Evolutionary conservation across 1,139 yeast species (phyloP).

Genomic region (Nakaseomyces delphensis): DNA sequence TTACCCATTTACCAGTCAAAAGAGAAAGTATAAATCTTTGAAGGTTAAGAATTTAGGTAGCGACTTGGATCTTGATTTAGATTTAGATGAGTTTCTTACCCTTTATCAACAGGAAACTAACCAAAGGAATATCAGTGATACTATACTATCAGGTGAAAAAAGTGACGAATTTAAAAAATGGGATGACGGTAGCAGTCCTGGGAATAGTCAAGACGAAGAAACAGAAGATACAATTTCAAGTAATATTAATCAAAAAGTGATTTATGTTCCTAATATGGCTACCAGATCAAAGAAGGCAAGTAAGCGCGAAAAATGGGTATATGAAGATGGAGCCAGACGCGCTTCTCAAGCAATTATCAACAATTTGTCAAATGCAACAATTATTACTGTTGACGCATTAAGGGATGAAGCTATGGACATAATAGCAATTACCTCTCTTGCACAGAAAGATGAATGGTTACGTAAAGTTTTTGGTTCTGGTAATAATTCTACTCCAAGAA

Average conservation of each 20-base stretch:
- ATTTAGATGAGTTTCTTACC: conserved; percentile 52
- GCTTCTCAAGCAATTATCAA: conserved; percentile 50
- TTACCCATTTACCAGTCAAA: conserved; percentile 29
- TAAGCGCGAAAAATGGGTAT: conserved; percentile 71
- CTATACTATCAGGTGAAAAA: conserved; percentile 15
- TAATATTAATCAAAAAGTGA: conserved; percentile 46
- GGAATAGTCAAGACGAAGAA: conserved; percentile 28
- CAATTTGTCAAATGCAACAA: conserved; percentile 54
- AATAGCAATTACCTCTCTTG: conserved; percentile 65
- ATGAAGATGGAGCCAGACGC: conserved; percentile 62
- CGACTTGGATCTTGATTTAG: conserved; percentile 61
- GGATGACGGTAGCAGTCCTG: conserved; percentile 28
- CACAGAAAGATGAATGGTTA: conserved; percentile 81
- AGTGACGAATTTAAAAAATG: conserved; percentile 19
- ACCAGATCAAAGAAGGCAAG: conserved; percentile 63
- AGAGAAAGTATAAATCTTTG: conserved; percentile 62
- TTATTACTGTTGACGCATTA: conserved; percentile 62
- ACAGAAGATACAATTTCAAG: conserved; percentile 23
- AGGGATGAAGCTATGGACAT: conserved; percentile 79
- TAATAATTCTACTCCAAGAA: conserved; percentile 57
- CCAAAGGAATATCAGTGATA: conserved; percentile 12
- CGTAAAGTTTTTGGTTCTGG: conserved; percentile 68
- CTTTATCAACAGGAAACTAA: conserved; percentile 39
- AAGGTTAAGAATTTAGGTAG: conserved; percentile 55
- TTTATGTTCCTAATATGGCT: conserved; percentile 58